Evolutionary conservation across 108 stramenopile species (phyloP), one percentile per base, ranked within the genome.

Genomic region (Aurantiochytrium sp.): DNA sequence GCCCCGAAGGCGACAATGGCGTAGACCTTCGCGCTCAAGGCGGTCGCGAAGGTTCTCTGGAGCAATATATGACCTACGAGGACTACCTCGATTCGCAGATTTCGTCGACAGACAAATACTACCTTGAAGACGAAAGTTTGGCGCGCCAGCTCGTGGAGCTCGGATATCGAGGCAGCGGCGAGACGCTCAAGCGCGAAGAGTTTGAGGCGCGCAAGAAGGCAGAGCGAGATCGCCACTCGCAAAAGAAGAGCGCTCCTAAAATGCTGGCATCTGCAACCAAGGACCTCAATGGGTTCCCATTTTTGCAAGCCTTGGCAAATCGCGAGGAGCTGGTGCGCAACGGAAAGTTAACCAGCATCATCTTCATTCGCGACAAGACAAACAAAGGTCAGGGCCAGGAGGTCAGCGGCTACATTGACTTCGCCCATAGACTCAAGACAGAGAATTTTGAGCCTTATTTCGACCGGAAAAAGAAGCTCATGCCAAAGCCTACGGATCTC

Each of bases 121-220:
- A 94, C 44, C 60, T 95, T 16, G 94, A 93, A 43, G 94, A 94
- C 58, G 94, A 94, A 60, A 94, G 93, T 23, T 90, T 94, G 19
- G 94, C 94, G 10, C 92, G 95, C 23, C 93, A 95, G 87, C 89
- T 95, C 59, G 95, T 95, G 5, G 95, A 95, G 90, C 92, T 95
- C 12, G 93, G 93, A 29, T 94, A 95, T 64, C 73, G 94, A 0
- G 95, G 95, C 21, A 72, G 87, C 29, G 95, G 95, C 18, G 94
- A 95, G 60, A 92, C 93, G 19, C 64, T 94, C 14, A 93, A 93
- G 88, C 58, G 93, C 14, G 92, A 95, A 88, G 95, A 95, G 87
- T 95, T 95, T 60, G 93, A 95, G 83, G 93, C 95, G 3, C 72
- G 93, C 5, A 94, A 95, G 71, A 93, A 93, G 28, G 88, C 93